Evolutionary conservation across 2,329 filamentous ascomycete species (phyloP).

Genomic region (Diplocarpon mali): DNA sequence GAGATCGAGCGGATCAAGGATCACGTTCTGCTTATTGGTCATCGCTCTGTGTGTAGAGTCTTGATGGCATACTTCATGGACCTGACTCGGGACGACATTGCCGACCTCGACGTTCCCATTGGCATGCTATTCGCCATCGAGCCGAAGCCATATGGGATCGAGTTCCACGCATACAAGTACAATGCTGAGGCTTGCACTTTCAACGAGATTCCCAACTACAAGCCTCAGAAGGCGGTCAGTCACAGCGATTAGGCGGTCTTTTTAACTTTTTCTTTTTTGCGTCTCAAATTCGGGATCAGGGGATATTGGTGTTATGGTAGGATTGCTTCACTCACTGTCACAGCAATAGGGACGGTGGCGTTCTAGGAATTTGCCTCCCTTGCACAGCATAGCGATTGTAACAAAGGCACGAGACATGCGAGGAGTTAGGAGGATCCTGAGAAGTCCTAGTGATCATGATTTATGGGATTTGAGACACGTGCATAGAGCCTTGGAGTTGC

Average conservation of each 20-base stretch:
- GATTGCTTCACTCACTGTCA: neutral
- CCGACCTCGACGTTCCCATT: constrained; percentile 85
- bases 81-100: constrained; percentile 79
- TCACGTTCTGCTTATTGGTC: constrained; percentile 83
- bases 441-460: neutral
- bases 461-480: neutral
- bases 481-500: constrained; percentile 5
- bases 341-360: neutral
- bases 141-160: constrained; percentile 94
- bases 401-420: neutral
- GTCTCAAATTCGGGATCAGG: neutral
- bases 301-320: neutral
- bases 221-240: constrained; percentile 45
- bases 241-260: constrained; percentile 7
- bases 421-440: neutral
- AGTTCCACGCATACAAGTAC: constrained; percentile 92
- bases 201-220: constrained; percentile 74
- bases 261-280: neutral
- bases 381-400: constrained; percentile 1
- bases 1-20: constrained; percentile 97
- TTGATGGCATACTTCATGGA: constrained; percentile 96
- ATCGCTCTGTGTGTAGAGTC: constrained; percentile 84
- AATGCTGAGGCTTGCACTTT: constrained; percentile 71
- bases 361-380: neutral
- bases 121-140: constrained; percentile 93